phyloP scores from a whole-genome alignment of 148 eudicot species.

The Beta vulgaris region DNA sequence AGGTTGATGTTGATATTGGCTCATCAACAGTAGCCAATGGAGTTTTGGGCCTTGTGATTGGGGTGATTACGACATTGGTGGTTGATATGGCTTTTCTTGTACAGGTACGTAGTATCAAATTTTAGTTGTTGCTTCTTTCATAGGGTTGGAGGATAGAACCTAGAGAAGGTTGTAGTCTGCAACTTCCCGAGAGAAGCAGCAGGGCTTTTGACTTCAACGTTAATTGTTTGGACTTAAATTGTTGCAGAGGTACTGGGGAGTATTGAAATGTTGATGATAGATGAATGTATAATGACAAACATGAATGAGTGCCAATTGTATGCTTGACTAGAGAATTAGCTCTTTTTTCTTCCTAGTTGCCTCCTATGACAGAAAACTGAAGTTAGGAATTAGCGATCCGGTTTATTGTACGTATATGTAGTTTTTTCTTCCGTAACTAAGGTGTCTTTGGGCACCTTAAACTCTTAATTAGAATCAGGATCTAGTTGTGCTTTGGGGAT shows the following conservation, averaged over 20 bases:
- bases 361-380: not conserved
- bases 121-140: not conserved
- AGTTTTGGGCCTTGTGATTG: constrained; percentile 94
- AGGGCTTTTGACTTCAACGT: not conserved
- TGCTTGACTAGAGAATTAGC: not conserved
- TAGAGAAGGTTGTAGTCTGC: not conserved
- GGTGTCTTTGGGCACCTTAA: not conserved
- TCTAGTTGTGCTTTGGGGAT: not conserved
- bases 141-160: not conserved
- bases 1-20: constrained; percentile 98
- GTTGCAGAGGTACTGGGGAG: not conserved
- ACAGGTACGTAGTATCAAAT: constrained; percentile 53
- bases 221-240: not conserved
- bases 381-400: not conserved
- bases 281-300: not conserved
- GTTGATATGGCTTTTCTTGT: constrained; percentile 99
- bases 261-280: not conserved
- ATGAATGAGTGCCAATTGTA: not conserved
- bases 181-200: not conserved
- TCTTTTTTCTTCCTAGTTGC: not conserved
- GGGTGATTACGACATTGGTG: constrained; percentile 90
- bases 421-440: not conserved
- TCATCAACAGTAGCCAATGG: constrained; percentile 99
- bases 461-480: not conserved
- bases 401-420: not conserved